Evolutionary conservation across 2,329 filamentous ascomycete species (phyloP).

Genomic region (Cryphonectria parasitica): DNA sequence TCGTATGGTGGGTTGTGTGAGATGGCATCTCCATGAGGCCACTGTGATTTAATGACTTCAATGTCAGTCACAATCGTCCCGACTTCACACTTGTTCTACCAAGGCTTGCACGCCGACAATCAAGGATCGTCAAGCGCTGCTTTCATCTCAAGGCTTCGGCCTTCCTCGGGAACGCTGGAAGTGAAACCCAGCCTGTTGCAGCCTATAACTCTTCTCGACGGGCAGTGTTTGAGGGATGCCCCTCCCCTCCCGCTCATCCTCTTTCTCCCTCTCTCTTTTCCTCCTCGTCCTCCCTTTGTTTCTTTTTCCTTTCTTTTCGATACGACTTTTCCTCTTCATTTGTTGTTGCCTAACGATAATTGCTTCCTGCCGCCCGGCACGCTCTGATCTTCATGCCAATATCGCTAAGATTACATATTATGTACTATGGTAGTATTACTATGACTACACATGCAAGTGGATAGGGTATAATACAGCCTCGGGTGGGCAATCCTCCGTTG

Average conservation of each 20-base stretch:
- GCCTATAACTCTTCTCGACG: constrained; percentile 21
- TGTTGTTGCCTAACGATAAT: background rate
- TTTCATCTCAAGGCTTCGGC: constrained; percentile 16
- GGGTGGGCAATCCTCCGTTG: constrained; percentile 1
- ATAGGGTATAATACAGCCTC: background rate
- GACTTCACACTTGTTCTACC: constrained; percentile 9
- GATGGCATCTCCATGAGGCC: background rate
- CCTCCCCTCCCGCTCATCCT: constrained; percentile 1
- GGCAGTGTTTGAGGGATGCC: constrained; percentile 25
- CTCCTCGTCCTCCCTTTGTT: background rate
- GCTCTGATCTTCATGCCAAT: background rate
- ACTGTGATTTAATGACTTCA: background rate
- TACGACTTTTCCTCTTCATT: background rate
- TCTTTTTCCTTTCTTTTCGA: background rate
- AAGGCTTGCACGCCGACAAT: constrained; percentile 15
- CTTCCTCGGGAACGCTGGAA: constrained; percentile 18
- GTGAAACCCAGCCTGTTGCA: constrained; percentile 28
- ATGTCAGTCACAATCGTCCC: constrained; percentile 5
- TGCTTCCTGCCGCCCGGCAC: background rate
- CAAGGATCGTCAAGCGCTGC: constrained; percentile 15
- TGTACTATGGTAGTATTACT: background rate
- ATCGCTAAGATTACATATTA: background rate
- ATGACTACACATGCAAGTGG: background rate
- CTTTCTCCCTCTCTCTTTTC: background rate
- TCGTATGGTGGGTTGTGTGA: background rate